Evolutionary conservation across 257 asterid genomes (phyloP).

Genomic region (Scutellaria barbata): DNA sequence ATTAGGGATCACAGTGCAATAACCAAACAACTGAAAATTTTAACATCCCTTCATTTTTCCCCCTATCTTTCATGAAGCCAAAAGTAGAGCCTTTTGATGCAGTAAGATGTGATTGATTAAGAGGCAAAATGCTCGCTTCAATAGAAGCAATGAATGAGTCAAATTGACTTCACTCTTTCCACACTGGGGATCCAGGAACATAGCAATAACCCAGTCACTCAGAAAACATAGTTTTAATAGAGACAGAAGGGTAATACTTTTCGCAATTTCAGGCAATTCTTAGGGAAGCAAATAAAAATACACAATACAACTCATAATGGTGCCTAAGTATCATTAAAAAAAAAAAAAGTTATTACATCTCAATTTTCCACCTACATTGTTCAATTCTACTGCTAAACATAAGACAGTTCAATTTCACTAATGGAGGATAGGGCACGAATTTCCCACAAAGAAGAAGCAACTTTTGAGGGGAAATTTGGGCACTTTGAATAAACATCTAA

Average conservation of each 20-base stretch:
- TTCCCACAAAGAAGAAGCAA: slow-evolving; percentile 8
- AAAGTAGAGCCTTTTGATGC: too few relatives aligned
- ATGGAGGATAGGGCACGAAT: background rate
- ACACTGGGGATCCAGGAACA: background rate
- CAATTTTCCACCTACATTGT: slow-evolving; percentile 2
- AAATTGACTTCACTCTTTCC: background rate
- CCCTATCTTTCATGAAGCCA: too few relatives aligned
- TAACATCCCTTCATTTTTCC: too few relatives aligned
- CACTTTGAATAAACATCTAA: background rate
- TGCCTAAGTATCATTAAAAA: too few relatives aligned
- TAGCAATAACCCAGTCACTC: background rate
- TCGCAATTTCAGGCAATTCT: too few relatives aligned
- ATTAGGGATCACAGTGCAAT: too few relatives aligned
- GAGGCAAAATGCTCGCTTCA: background rate
- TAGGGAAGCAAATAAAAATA: too few relatives aligned
- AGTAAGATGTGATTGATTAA: too few relatives aligned
- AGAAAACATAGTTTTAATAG: background rate
- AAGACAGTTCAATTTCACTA: background rate
- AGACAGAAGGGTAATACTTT: background rate
- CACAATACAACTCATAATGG: background rate
- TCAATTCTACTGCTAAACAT: background rate
- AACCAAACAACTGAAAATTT: too few relatives aligned
- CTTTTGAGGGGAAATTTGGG: background rate
- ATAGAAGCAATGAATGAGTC: background rate
- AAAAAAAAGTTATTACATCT: background rate